These are phyloP conservation scores for Aurantiochytrium sp. DNA, from an alignment of 108 stramenopile genomes.

Conservation along the genomic window DNA sequence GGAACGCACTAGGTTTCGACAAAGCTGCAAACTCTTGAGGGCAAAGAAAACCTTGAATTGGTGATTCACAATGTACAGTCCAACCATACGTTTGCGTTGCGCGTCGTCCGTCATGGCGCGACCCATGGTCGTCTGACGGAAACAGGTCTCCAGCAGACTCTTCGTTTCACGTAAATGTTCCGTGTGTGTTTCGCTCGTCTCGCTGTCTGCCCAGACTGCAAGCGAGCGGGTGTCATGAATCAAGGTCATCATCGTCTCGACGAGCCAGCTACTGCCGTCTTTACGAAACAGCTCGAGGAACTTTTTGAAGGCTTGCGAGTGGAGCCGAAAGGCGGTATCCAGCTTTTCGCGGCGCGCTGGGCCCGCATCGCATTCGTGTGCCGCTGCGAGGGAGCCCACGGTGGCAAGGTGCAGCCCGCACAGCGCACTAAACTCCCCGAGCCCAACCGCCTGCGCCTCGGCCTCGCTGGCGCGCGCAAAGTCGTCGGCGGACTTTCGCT, in stretches of 20 bases:
- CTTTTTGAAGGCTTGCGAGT: neutral
- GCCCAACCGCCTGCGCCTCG: neutral
- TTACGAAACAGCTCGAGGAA: neutral
- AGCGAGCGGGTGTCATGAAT: neutral
- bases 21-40: constrained; percentile 80
- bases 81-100: constrained; percentile 73
- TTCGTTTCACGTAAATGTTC: neutral
- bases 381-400: neutral
- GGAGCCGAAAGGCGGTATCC: neutral
- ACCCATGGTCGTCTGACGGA: neutral
- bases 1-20: constrained; percentile 71
- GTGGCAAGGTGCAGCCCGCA: neutral
- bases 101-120: constrained; percentile 4
- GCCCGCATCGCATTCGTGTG: neutral
- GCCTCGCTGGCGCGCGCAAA: neutral
- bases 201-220: neutral
- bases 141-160: neutral
- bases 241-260: neutral
- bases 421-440: neutral
- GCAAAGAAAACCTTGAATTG: constrained; percentile 85
- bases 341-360: neutral
- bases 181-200: neutral
- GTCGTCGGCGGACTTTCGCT: no score
- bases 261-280: neutral
- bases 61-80: constrained; percentile 72